Base-by-base conservation (phyloP, 345 rosid genomes). In the Fremontodendron californicum region DNA sequence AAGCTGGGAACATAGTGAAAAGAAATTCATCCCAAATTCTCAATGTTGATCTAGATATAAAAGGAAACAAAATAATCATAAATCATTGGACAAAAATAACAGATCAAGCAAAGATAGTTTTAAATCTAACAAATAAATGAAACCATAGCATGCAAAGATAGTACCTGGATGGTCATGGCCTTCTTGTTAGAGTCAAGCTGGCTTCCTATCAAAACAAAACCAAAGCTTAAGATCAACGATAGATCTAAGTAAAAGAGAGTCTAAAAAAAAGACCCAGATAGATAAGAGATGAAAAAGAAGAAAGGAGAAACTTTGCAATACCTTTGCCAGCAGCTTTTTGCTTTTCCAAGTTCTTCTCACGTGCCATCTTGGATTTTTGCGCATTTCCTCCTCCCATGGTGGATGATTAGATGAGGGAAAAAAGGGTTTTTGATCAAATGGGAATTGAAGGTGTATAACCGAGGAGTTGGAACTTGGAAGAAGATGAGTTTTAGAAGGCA, bases 161-260 rank as follows among this genome's bases (percentile, higher is more conserved):
- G 63, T 82, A 93, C 96, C 94, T 94, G 97, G 78, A 94, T 89
- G 31, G 84, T 80, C 98, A 94, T 94, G 74, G 98, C 98, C 85
- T 94, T 94, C 90, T 94, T 94, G 90, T 94, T 94, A 8, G 96
- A 68, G 62, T 92, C 92, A 72, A 92, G 89, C 82, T 92, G 98
- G 82, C 98, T 94, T 65, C 97, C 97, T 94, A 80, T 29, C 8
- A 45, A 61, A 60, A 39, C 23, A 21, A 60, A 8, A 75, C 27
- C 78, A 74, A 74, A 82, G 6, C 16, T 54, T 15, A 60, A 37
- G 51, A 73, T 52, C 51, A 39, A n/a, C 19, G 15, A 73, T n/a
- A 31, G 51, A 73, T 35, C 75, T 54, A 73, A 35, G 6, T 13
- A 43, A 10, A 25, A 37, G 46, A 54, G 7, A 9, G 10, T 37